A percentile compares a stretch with the other conserved stretches of the same genome.
phyloP scores from a whole-genome alignment of 805 yeast genomes.

The Yamadazyma olivae region DNA sequence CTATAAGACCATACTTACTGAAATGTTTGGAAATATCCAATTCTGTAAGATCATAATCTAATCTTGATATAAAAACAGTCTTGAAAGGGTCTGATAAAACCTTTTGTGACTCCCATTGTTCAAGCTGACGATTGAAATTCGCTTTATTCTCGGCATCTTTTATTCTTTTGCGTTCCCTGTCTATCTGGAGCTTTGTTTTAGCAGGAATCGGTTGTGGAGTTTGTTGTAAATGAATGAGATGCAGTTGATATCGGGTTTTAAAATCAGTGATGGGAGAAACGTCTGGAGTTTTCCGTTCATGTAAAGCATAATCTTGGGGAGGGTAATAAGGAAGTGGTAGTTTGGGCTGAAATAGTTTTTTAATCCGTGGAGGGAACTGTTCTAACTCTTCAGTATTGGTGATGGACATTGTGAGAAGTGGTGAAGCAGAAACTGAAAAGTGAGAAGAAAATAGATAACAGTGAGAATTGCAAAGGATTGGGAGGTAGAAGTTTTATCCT shows the following conservation, averaged over 20 bases:
- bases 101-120: conserved; percentile 27
- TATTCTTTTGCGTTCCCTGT: conserved; percentile 4
- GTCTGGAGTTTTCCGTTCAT: conserved; percentile 41
- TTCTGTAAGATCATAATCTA: conserved; percentile 64
- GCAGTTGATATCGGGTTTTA: neutral
- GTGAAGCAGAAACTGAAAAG: too few relatives aligned
- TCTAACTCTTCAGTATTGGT: conserved; percentile 13
- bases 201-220: conserved; percentile 1
- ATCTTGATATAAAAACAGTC: conserved; percentile 75
- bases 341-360: conserved; percentile 53
- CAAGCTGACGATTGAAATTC: conserved; percentile 21
- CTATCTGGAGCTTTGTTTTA: conserved; percentile 5
- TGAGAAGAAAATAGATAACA: too few relatives aligned
- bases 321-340: conserved; percentile 50
- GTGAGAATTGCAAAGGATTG: too few relatives aligned
- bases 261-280: conserved; percentile 7
- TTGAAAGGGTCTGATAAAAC: conserved; percentile 57
- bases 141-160: conserved; percentile 11
- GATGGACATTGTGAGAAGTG: conserved; percentile 4
- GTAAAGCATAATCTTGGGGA: conserved; percentile 50
- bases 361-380: conserved; percentile 40
- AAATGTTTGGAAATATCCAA: conserved; percentile 64
- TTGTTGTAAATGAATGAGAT: neutral
- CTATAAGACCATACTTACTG: conserved; percentile 67
- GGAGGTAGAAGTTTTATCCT: too few relatives aligned